Evolutionary conservation across 1,284 basidiomycete species (phyloP).

Genomic region (Flammula alnicola): DNA sequence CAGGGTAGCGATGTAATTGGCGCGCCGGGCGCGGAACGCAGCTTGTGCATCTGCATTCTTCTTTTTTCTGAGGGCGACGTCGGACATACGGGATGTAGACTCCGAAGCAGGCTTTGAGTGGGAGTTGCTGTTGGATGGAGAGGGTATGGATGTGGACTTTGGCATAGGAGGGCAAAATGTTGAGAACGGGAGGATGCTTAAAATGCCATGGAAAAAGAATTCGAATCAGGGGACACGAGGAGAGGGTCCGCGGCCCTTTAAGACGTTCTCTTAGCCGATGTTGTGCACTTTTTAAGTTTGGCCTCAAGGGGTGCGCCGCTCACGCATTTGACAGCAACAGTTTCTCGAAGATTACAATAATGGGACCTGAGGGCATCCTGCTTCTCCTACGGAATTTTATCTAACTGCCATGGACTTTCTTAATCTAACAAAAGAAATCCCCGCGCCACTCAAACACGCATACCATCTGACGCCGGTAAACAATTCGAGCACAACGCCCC

Average conservation of each 20-base stretch:
- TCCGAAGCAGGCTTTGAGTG: too few relatives aligned
- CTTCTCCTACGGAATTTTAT: constrained; percentile 38
- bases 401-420: constrained; percentile 28
- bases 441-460: too few relatives aligned
- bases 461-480: constrained; percentile 24
- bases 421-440: constrained; percentile 22
- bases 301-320: constrained; percentile 46
- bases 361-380: constrained; percentile 36
- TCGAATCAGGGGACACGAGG: constrained; percentile 67
- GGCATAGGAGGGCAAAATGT: constrained; percentile 48
- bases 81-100: constrained; percentile 50
- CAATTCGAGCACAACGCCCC: constrained; percentile 6
- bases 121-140: constrained; percentile 39
- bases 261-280: constrained; percentile 49
- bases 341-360: constrained; percentile 45
- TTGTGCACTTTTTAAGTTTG: constrained; percentile 53
- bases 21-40: constrained; percentile 71
- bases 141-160: constrained; percentile 42
- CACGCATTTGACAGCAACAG: constrained; percentile 41
- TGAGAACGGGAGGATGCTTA: constrained; percentile 45
- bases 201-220: constrained; percentile 64
- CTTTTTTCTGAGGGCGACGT: constrained; percentile 78
- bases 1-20: constrained; percentile 85
- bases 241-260: constrained; percentile 58
- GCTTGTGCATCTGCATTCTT: constrained; percentile 85